Conservation (phyloP, 768 basidiomycete genomes). For the Trametes gibbosa region DNA sequence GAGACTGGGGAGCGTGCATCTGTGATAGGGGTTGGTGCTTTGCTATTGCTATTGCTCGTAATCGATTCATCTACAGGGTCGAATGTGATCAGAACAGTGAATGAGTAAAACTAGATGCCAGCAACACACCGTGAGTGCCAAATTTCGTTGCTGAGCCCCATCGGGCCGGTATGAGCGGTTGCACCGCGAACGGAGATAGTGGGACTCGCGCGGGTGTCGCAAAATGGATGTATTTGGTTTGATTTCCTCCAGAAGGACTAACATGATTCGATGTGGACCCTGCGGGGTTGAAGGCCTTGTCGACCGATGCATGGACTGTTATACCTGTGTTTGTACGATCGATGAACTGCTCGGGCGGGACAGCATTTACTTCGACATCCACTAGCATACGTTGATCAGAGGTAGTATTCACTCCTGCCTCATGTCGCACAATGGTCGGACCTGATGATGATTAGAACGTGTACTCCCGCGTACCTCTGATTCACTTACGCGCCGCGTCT, state of each 20-base stretch:
- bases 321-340: background rate
- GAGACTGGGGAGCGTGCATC: background rate
- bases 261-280: background rate
- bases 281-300: too few relatives aligned
- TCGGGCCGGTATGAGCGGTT: background rate
- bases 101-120: background rate
- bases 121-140: background rate
- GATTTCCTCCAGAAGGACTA: background rate
- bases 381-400: background rate
- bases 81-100: background rate
- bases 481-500: constrained; percentile 12
- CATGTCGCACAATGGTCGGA: constrained; percentile 4
- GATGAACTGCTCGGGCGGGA: background rate
- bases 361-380: constrained; percentile 1
- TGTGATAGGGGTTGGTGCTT: background rate
- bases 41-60: background rate
- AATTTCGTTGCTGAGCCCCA: background rate
- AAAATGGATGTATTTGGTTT: background rate
- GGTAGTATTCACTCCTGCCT: constrained; percentile 12
- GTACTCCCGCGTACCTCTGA: background rate
- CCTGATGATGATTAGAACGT: background rate
- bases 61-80: background rate
- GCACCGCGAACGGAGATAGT: background rate
- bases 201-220: background rate
- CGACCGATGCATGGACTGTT: background rate